Conservation (phyloP, 1,284 basidiomycete species). For the Cutaneotrichosporon sp. region DNA sequence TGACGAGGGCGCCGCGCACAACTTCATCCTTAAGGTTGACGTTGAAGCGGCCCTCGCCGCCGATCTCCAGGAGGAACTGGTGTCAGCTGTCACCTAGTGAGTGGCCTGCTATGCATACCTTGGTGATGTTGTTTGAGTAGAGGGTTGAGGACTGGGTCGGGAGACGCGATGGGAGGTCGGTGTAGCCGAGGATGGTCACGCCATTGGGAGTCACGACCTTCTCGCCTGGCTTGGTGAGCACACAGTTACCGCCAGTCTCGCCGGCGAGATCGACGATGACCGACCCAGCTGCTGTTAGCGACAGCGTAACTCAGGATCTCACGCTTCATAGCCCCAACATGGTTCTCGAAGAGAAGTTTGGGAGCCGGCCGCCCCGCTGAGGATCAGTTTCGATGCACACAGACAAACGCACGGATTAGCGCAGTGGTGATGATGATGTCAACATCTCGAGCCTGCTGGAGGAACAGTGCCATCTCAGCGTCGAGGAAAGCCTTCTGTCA, state of each 20-base stretch:
- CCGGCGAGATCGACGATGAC: slow-evolving; percentile 80
- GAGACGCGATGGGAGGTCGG: slow-evolving; percentile 73
- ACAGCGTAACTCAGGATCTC: neutral
- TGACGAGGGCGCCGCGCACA: slow-evolving; percentile 71
- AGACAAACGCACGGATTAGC: slow-evolving; percentile 54
- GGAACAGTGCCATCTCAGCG: slow-evolving; percentile 82
- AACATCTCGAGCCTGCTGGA: slow-evolving; percentile 78
- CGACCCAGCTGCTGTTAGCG: slow-evolving; percentile 58
- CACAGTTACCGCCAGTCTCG: slow-evolving; percentile 80
- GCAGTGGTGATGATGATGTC: slow-evolving; percentile 78
- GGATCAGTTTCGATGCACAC: slow-evolving; percentile 27
- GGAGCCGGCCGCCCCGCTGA: slow-evolving; percentile 81
- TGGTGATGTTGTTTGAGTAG: slow-evolving; percentile 85
- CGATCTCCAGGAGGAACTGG: slow-evolving; percentile 71
- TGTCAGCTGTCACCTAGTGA: slow-evolving; percentile 13
- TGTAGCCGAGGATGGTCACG: slow-evolving; percentile 71
- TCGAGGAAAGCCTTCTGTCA: slow-evolving; percentile 62
- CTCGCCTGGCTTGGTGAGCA: slow-evolving; percentile 72
- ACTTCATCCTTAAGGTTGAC: slow-evolving; percentile 78
- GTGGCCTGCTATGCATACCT: slow-evolving; percentile 41
- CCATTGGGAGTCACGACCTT: slow-evolving; percentile 63
- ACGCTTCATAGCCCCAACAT: slow-evolving; percentile 81
- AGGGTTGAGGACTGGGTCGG: slow-evolving; percentile 81
- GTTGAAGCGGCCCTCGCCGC: slow-evolving; percentile 62
- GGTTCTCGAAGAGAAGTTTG: slow-evolving; percentile 72